A percentile compares a stretch with the other conserved stretches of the same genome.
Conservation (phyloP, 345 rosid species). For the Sonneratia alba region DNA sequence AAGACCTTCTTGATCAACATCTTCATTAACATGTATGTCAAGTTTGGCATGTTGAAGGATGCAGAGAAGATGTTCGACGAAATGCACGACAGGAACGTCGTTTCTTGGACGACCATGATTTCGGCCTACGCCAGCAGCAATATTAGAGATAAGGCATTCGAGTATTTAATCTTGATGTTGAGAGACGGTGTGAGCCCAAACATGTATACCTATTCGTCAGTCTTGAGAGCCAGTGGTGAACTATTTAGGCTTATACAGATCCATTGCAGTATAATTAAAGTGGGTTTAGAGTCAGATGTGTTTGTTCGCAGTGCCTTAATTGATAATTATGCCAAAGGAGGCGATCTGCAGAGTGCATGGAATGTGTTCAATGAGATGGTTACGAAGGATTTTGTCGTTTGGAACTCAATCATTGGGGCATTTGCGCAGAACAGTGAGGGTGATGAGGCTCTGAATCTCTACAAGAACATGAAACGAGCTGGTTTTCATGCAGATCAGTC, state of each 20-base stretch:
- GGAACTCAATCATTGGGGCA: slow-evolving; percentile 26
- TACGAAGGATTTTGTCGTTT: slow-evolving; percentile 25
- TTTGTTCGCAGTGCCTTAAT: slow-evolving; percentile 27
- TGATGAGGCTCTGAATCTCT: neutral
- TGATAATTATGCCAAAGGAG: slow-evolving; percentile 18
- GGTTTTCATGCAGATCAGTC: neutral
- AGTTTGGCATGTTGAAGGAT: slow-evolving; percentile 1
- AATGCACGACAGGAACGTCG: neutral
- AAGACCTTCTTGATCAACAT: neutral
- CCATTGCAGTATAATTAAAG: slow-evolving; percentile 13
- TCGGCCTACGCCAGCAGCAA: neutral
- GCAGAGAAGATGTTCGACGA: neutral
- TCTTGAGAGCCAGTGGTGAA: neutral
- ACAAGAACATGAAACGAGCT: neutral
- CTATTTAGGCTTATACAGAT: neutral
- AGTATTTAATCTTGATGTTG: neutral
- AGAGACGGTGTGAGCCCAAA: neutral
- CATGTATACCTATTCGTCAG: neutral
- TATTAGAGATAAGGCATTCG: neutral
- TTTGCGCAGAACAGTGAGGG: slow-evolving; percentile 1
- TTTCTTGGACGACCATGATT: neutral
- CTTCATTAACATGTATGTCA: neutral
- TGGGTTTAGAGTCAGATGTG: slow-evolving; percentile 21
- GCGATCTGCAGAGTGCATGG: slow-evolving; percentile 4
- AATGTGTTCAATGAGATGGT: slow-evolving; percentile 19